Evolutionary conservation across 495 filamentous ascomycete genomes (phyloP), one percentile per base, ranked within the genome.

Genomic region (Articulospora tetracladia): DNA sequence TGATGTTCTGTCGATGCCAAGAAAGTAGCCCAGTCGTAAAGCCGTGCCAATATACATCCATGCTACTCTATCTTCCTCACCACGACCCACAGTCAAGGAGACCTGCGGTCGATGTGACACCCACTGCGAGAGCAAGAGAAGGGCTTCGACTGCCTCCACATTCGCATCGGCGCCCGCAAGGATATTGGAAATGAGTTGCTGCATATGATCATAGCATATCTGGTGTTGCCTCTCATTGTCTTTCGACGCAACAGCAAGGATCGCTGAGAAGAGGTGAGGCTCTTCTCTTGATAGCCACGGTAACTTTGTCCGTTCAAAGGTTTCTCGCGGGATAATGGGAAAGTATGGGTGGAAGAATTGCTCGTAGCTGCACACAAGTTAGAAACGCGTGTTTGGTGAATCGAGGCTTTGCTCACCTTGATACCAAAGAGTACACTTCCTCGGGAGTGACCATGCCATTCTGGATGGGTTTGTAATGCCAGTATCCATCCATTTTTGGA

Each of bases 31-130:
- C n/a, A 85, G 80, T 39, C 85, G 76, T 12, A 88, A 63, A 1
- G 85, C 85, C 4, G 83, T 77, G 4, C 85, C 85, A 12, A 86
- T 82, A 67, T 86, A 84, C 84, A 86, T 86, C 85, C 85, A 88
- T 2, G 83, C 81, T 30, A 83, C 83, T 44, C 83, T 77, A 62
- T 88, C 85, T 68, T 88, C 85, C 68, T 86, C 83, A 11, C 84
- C 85, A 27, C 81, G 76, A 0, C 85, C 85, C 15, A 86, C 82
- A 19, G 78, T 73, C 59, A 82, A 79, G 61, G 78, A 58, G 46
- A 72, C 74, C 17, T 80, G 74, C 4, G 81, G 73, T 3, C 80
- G 79, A 34, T 86, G 84, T 0, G 84, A 84, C 36, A 83, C 83
- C 83, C 83, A 86, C 65, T 87, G 84, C 1, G 84, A 84, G 15